Evolutionary conservation across 495 filamentous ascomycete genomes (phyloP).

Genomic region (Penicillium tannophilum): DNA sequence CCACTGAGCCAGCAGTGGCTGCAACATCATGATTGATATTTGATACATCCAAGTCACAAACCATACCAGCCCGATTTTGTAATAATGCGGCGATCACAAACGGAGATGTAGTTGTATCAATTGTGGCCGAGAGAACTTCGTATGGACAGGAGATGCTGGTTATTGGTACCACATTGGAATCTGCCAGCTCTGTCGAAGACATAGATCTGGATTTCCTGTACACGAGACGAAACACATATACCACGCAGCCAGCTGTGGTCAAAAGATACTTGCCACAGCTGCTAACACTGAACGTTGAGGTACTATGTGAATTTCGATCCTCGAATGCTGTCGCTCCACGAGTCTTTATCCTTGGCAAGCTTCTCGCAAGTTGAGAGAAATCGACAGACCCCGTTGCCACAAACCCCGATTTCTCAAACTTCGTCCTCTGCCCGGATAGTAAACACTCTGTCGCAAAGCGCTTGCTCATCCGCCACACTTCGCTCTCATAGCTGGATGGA

Average conservation of each 20-base stretch:
- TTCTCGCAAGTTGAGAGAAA: constrained; percentile 33
- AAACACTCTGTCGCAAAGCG: constrained; percentile 65
- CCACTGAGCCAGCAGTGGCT: constrained; percentile 11
- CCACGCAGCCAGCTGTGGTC: constrained; percentile 56
- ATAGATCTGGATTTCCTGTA: constrained; percentile 25
- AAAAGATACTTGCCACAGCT: constrained; percentile 62
- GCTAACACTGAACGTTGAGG: constrained; percentile 54
- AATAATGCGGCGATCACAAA: constrained; percentile 65
- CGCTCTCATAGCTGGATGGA: constrained; percentile 31
- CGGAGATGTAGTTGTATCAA: constrained; percentile 61
- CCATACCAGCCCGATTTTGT: constrained; percentile 62
- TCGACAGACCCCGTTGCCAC: constrained; percentile 35
- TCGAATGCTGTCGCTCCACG: constrained; percentile 1
- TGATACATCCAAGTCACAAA: constrained; percentile 54
- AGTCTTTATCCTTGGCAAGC: constrained; percentile 13
- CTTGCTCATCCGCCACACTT: constrained; percentile 61
- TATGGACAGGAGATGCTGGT: constrained; percentile 61
- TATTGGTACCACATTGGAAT: constrained; percentile 44
- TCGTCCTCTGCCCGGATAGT: constrained; percentile 49
- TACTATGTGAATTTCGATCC: not conserved
- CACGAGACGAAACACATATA: constrained; percentile 62
- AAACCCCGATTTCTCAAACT: constrained; percentile 50
- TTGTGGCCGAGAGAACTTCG: constrained; percentile 60
- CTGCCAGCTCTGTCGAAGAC: constrained; percentile 14
- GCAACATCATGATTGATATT: not conserved